phyloP scores from a whole-genome alignment of 139 green algal species.

The Chlorella vulgaris region DNA sequence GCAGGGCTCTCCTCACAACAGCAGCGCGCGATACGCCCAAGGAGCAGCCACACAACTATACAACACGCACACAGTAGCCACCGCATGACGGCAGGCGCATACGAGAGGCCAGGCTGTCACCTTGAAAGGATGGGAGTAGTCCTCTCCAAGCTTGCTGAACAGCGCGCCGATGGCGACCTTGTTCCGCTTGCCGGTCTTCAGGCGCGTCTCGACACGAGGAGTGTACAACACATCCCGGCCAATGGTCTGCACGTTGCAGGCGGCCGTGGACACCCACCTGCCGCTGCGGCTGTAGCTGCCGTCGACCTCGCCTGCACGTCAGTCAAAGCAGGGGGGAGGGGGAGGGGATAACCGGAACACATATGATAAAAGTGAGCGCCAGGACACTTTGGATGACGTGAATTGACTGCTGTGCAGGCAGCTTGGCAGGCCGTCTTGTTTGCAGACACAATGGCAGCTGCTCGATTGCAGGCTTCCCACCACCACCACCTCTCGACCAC shows the following conservation, averaged over 20 bases:
- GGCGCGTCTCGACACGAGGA: conserved; percentile 61
- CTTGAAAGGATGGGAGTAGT: conserved; percentile 54
- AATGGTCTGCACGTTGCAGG: conserved; percentile 70
- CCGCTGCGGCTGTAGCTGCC: conserved; percentile 52
- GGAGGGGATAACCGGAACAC: too few species aligned
- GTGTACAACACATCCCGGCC: conserved; percentile 78
- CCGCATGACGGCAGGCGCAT: background rate
- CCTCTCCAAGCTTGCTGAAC: conserved; percentile 53
- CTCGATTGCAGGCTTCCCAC: too few species aligned
- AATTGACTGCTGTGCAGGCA: too few species aligned
- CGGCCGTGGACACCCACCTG: conserved; percentile 57
- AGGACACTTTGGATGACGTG: too few species aligned
- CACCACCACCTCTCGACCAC: too few species aligned
- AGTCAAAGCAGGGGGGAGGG: background rate
- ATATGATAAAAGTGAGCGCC: too few species aligned
- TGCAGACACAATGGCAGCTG: too few species aligned
- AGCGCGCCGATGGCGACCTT: conserved; percentile 50
- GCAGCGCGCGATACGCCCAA: background rate
- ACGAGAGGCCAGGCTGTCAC: conserved; percentile 18
- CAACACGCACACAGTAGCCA: background rate
- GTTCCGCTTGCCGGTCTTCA: conserved; percentile 47
- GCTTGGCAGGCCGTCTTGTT: too few species aligned
- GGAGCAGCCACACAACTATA: background rate
- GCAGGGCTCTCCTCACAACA: background rate
- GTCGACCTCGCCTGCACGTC: conserved; percentile 56